Percentiles rank a stretch among this genome's conserved stretches.
These are phyloP conservation scores for Syzygium aromaticum DNA, from an alignment of 345 rosid species.

Conservation along the genomic window DNA sequence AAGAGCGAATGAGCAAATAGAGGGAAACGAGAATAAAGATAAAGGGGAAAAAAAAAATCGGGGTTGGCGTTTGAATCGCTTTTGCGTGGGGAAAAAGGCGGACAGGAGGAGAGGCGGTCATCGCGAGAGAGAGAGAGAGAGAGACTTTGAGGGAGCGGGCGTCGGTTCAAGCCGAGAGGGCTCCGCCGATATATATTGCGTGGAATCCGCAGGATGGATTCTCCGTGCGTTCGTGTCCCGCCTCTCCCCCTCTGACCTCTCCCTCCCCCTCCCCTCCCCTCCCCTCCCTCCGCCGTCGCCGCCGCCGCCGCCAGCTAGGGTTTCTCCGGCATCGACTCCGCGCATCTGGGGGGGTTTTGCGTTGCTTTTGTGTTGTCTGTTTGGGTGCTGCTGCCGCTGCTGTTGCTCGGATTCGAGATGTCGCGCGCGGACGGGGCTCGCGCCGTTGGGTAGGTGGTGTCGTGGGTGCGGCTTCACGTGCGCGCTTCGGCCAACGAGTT, in stretches of 20 bases:
- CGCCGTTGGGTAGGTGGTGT: not conserved
- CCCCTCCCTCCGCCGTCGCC: not conserved
- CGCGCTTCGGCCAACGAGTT: not conserved
- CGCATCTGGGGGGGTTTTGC: not conserved
- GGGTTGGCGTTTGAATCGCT: not conserved
- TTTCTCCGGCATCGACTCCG: not conserved
- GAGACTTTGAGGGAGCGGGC: not conserved
- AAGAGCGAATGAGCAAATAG: too few relatives aligned
- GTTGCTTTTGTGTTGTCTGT: not conserved
- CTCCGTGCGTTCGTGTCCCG: not conserved
- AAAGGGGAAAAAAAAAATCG: rapidly evolving
- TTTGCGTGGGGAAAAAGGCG: not conserved
- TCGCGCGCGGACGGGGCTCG: not conserved
- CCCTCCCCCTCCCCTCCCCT: not conserved
- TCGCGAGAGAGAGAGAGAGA: not conserved
- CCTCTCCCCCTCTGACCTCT: not conserved
- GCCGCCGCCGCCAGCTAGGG: not conserved
- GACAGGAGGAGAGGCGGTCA: not conserved
- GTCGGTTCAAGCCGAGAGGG: too few relatives aligned
- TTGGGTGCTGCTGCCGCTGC: not conserved
- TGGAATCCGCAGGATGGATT: not conserved
- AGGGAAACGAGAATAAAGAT: not conserved
- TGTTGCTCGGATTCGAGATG: not conserved
- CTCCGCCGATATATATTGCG: too few relatives aligned
- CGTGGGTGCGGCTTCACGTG: not conserved